Conservation (phyloP, 768 basidiomycete genomes). For the Thelephora aurantiotincta region DNA sequence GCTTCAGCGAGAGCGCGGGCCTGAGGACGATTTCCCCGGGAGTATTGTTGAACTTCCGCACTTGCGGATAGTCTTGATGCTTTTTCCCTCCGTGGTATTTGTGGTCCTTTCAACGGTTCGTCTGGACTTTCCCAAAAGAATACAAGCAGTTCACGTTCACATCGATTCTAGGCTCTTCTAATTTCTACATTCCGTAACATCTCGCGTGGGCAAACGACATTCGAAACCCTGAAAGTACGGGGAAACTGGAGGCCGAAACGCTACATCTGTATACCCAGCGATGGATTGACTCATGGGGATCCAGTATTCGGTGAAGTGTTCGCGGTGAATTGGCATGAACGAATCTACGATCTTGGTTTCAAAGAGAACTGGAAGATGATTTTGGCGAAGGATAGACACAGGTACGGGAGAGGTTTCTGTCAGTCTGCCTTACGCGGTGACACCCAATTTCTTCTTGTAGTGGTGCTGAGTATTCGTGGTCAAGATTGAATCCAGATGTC, state of each 20-base stretch:
- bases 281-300: not conserved
- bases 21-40: constrained; percentile 4
- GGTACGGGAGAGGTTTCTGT: not conserved
- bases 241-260: not conserved
- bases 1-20: constrained; percentile 4
- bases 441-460: not conserved
- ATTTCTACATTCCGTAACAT: not conserved
- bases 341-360: constrained; percentile 10
- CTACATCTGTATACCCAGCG: not conserved
- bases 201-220: not conserved
- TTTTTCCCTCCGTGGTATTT: constrained; percentile 1
- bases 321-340: constrained; percentile 4
- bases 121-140: not conserved
- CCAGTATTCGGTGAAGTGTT: not conserved
- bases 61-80: constrained; percentile 2
- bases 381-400: not conserved
- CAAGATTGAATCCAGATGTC: constrained; percentile 9
- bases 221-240: constrained; percentile 4
- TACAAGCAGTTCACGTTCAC: no score
- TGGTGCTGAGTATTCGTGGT: constrained; percentile 7
- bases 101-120: constrained; percentile 8
- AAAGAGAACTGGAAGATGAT: constrained; percentile 9
- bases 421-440: no score
- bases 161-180: not conserved
- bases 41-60: constrained; percentile 7